Conservation (phyloP, 176 grass and related monocot genomes). For the Oryza coarctata region DNA sequence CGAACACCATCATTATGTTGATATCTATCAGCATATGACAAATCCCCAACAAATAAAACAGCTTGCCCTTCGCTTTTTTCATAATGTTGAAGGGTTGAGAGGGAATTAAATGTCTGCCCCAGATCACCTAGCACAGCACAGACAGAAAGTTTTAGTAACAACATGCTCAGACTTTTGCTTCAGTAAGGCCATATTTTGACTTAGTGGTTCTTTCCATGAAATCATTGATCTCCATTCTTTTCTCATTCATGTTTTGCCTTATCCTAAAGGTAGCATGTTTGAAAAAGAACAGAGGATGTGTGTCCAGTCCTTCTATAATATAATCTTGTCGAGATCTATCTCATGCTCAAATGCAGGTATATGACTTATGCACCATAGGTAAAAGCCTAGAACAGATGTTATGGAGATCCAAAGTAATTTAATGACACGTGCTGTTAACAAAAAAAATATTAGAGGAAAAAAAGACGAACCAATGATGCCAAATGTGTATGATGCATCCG, state of each 20-base stretch:
- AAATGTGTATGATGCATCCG: constrained; percentile 81
- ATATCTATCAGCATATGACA: constrained; percentile 95
- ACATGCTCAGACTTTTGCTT: background rate
- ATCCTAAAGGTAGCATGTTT: constrained; percentile 20
- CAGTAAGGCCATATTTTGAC: background rate
- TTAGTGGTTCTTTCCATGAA: background rate
- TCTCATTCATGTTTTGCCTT: background rate
- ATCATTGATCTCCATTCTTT: background rate
- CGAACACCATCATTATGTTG: constrained; percentile 78
- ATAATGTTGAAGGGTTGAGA: constrained; percentile 94
- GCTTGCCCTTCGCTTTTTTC: constrained; percentile 66
- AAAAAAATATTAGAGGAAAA: background rate
- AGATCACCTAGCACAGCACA: constrained; percentile 73
- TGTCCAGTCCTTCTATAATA: background rate
- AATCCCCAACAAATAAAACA: constrained; percentile 84
- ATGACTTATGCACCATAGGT: background rate
- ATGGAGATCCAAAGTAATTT: constrained; percentile 15
- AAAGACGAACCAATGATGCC: constrained; percentile 83
- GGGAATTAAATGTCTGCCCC: constrained; percentile 95
- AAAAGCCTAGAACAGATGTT: background rate
- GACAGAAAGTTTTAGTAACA: constrained; percentile 4
- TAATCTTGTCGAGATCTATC: background rate
- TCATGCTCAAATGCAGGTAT: background rate
- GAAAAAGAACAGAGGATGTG: background rate
- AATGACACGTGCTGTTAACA: background rate